Evolutionary conservation across 345 rosid genomes (phyloP), one percentile per base, ranked within the genome.

Genomic region (Citrus cavaleriei): DNA sequence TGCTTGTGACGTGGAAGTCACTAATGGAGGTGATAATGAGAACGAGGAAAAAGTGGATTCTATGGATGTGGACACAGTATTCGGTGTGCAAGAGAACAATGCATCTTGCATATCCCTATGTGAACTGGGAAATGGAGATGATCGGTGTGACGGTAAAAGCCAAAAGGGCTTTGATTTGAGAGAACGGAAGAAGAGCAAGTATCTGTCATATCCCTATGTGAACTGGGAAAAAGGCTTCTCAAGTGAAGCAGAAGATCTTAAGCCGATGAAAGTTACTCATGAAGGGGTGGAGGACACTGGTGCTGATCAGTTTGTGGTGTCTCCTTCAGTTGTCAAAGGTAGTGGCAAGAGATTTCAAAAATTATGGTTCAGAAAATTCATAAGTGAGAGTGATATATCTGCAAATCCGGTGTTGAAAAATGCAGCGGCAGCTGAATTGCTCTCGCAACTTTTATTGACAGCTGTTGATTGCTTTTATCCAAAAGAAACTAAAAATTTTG

Each of bases 161-260:
- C 86, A 79, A n/a, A 85, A 64, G 67, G 77, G 84, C 75, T 79
- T 77, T 57, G 93, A 85, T 35, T 76, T 81, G 57, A 89, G 94
- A 83, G 87, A 85, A 73, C 84, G 94, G 79, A 92, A 82, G 86
- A 90, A 84, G 88, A 92, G 97, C 86, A 92, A 83, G 87, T 92
- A 89, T 73, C 83, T 92, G 73, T 87, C 90, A 3, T 90, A 88
- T 85, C 96, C 96, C 61, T 92, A 81, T 79, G 84, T 92, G 34
- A 87, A 86, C 70, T 83, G 67, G 86, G 92, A 59, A 70, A 88
- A 80, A 68, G 75, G 78, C 77, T 27, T 32, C 27, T 78, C 66
- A 51, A 34, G 28, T 75, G 86, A 81, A 77, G 72, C 68, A 4
- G 88, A 84, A 74, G 84, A 79, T 40, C 34, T 65, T n/a, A 62